These are phyloP conservation scores for Colletotrichum chlorophyti DNA, from an alignment of 2,329 filamentous ascomycete species.

Conservation along the genomic window DNA sequence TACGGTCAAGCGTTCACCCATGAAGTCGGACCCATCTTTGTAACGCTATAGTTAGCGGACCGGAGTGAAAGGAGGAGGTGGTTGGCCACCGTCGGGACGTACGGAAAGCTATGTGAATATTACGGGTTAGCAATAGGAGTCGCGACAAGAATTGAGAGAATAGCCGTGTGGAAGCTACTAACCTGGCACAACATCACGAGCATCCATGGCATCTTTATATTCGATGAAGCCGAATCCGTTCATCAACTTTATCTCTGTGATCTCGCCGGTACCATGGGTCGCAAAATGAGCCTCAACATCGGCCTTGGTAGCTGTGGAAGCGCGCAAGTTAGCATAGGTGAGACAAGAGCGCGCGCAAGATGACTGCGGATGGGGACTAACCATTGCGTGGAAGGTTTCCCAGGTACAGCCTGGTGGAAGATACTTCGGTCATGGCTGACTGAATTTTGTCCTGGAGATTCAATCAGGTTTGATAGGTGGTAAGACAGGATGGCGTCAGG, in stretches of 20 bases:
- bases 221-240: constrained; percentile 99
- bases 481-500: constrained; percentile 3
- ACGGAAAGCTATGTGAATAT: constrained; percentile 63
- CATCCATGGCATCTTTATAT: constrained; percentile 98
- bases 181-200: constrained; percentile 98
- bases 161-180: constrained; percentile 47
- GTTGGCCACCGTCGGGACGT: constrained; percentile 43
- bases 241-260: constrained; percentile 99
- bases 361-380: constrained; percentile 56
- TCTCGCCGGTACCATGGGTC: constrained; percentile 94
- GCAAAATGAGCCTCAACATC: constrained; percentile 96
- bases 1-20: constrained; percentile 96
- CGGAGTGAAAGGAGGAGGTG: constrained; percentile 27
- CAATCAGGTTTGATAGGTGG: background rate
- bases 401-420: constrained; percentile 93
- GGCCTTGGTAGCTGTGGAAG: constrained; percentile 83
- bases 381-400: constrained; percentile 97
- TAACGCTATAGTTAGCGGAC: constrained; percentile 17
- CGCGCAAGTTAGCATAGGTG: constrained; percentile 7
- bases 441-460: background rate
- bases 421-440: constrained; percentile 83
- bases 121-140: background rate
- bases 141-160: constrained; percentile 10
- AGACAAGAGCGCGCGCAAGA: background rate
- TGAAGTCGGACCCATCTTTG: constrained; percentile 95